Evolutionary conservation across 2,329 filamentous ascomycete genomes (phyloP), one percentile per base, ranked within the genome.

Genomic region (Alternaria consortialis): DNA sequence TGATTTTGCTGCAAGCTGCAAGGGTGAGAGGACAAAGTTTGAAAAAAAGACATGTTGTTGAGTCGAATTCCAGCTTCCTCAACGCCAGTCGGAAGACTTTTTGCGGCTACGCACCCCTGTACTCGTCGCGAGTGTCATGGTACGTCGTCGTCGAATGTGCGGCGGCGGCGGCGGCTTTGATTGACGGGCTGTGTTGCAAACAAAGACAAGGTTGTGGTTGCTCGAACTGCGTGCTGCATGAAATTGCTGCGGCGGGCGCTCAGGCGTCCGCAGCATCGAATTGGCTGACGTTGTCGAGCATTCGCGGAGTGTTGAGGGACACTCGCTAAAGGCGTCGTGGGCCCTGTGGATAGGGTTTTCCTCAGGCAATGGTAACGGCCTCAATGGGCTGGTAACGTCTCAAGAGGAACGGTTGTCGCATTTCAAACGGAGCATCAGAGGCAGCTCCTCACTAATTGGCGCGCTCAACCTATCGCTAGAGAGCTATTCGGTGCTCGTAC

Each of bases 111-210:
- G 8, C 15, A 40, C 51, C 51, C 51, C 51, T 53, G 53, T 40
- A 40, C 53, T 48, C 34, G 17, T 48, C 34, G 27, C 39, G 27
- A 53, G 23, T 43, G 51, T 43, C 51, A 17, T 42, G 29, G 46
- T 34, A 48, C 46, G 46, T 52, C 37, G 52, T 34, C 29, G 57
- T 39, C 58, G 40, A 44, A 36, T 32, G 27, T 31, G 55, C 20
- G 12, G 59, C 58, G 59, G 63, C 56, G 43, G 54, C 43, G 37
- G 37, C 37, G 46, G 50, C 60, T 61, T 64, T 67, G 59, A 63
- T 67, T 65, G 68, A 73, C 63, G 66, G 67, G 68, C 65, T 58
- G 72, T 68, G 58, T 72, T 76, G 71, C 69, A 69, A 70, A 72
- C 65, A 67, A 63, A 56, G 65, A 64, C 58, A 51, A 58, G 65